phyloP scores from a whole-genome alignment of 306 rosid species.

The Quercus cerris region DNA sequence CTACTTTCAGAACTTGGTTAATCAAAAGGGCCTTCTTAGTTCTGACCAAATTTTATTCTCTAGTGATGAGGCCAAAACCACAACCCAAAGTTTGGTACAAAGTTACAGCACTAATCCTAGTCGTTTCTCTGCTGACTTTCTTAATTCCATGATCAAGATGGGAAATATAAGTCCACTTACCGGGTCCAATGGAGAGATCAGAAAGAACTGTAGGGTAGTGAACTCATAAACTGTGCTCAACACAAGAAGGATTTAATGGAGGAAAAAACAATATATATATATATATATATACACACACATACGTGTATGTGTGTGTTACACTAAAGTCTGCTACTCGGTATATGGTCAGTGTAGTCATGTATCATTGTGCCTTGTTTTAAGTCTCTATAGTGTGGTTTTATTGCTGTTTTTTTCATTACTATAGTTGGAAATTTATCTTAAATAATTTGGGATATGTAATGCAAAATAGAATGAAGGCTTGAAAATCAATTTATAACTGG shows the following conservation, averaged over 20 bases:
- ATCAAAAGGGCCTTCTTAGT: constrained; percentile 58
- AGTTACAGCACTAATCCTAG: constrained; percentile 36
- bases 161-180: constrained; percentile 62
- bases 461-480: too few species aligned
- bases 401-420: neutral
- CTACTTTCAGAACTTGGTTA: constrained; percentile 63
- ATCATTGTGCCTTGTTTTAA: neutral
- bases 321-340: too few species aligned
- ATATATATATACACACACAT: too few species aligned
- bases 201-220: constrained; percentile 62
- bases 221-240: constrained; percentile 22
- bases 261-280: too few species aligned
- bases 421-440: too few species aligned
- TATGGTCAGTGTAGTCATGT: neutral
- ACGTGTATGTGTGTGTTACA: too few species aligned
- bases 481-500: too few species aligned
- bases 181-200: constrained; percentile 71
- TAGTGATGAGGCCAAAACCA: constrained; percentile 35
- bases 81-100: constrained; percentile 52
- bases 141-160: constrained; percentile 75
- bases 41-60: constrained; percentile 76
- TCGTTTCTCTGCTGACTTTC: constrained; percentile 60
- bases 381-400: neutral
- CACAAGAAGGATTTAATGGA: too few species aligned
- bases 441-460: too few species aligned